Percentiles rank a stretch among this genome's conserved stretches.
Conservation (phyloP, 768 basidiomycete genomes). For the Mycena epipterygia region DNA sequence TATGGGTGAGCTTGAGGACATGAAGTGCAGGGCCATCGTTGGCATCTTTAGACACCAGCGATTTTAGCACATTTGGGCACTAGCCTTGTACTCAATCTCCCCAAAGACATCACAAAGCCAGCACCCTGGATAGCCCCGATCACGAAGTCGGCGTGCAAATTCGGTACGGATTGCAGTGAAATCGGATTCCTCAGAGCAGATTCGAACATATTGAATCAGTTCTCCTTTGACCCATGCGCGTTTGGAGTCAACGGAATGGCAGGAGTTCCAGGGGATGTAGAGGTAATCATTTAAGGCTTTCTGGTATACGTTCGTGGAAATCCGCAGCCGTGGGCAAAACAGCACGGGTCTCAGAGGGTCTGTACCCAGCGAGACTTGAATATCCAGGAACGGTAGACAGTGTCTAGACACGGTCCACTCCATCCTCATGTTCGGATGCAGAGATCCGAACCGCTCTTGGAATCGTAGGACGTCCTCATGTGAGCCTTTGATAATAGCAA, state of each 20-base stretch:
- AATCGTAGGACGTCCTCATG: constrained; percentile 26
- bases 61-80: constrained; percentile 15
- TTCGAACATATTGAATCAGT: constrained; percentile 14
- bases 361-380: constrained; percentile 16
- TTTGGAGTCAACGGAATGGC: constrained; percentile 17
- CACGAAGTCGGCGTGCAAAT: constrained; percentile 13
- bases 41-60: background rate
- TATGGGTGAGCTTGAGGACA: constrained; percentile 33
- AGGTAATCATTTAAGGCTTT: constrained; percentile 31
- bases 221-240: constrained; percentile 16
- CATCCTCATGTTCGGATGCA: constrained; percentile 16
- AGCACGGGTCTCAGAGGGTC: constrained; percentile 5
- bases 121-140: constrained; percentile 14
- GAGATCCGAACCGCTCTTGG: constrained; percentile 26
- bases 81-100: constrained; percentile 20
- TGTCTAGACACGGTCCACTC: constrained; percentile 7
- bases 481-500: constrained; percentile 30
- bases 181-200: constrained; percentile 18
- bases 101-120: constrained; percentile 26
- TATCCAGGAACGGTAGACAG: constrained; percentile 30
- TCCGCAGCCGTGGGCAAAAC: background rate
- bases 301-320: constrained; percentile 26
- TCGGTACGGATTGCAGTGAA: constrained; percentile 8
- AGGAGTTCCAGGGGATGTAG: too few relatives aligned
- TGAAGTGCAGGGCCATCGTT: constrained; percentile 6